Conservation (phyloP, 2,329 filamentous ascomycete species). For the Apiospora saccharicola region DNA sequence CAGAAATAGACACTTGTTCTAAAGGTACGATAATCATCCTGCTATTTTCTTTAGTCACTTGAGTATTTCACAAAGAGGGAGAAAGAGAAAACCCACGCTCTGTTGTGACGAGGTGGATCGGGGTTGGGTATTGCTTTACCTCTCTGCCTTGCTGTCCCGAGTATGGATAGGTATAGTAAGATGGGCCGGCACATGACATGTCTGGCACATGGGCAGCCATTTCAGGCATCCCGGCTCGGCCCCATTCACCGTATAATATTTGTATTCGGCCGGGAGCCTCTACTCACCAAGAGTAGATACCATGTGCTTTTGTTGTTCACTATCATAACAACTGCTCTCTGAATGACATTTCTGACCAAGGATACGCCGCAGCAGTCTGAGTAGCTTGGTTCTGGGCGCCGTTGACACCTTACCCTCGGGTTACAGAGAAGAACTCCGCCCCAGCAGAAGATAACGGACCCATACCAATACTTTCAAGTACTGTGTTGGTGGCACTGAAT, state of each 20-base stretch:
- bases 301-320: slow-evolving; percentile 11
- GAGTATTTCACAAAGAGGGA: background rate
- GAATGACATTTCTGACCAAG: background rate
- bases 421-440: background rate
- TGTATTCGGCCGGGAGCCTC: slow-evolving; percentile 6
- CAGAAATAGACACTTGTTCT: background rate
- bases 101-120: background rate
- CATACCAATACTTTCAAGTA: slow-evolving; percentile 9
- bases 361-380: background rate
- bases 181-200: slow-evolving; percentile 22
- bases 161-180: slow-evolving; percentile 15
- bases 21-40: slow-evolving; percentile 9
- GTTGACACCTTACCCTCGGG: background rate
- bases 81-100: background rate
- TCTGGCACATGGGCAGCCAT: slow-evolving; percentile 9
- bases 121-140: background rate
- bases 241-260: background rate
- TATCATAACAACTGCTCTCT: background rate
- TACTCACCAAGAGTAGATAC: slow-evolving; percentile 12
- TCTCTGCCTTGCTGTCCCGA: background rate
- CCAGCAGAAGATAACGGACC: slow-evolving; percentile 1
- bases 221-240: slow-evolving; percentile 23
- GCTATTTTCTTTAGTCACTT: background rate
- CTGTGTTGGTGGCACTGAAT: slow-evolving; percentile 7
- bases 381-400: background rate